Percentiles rank a stretch among this genome's conserved stretches.
Evolutionary conservation across 2,329 filamentous ascomycete species (phyloP).

Genomic region (Fusarium sambucinum): DNA sequence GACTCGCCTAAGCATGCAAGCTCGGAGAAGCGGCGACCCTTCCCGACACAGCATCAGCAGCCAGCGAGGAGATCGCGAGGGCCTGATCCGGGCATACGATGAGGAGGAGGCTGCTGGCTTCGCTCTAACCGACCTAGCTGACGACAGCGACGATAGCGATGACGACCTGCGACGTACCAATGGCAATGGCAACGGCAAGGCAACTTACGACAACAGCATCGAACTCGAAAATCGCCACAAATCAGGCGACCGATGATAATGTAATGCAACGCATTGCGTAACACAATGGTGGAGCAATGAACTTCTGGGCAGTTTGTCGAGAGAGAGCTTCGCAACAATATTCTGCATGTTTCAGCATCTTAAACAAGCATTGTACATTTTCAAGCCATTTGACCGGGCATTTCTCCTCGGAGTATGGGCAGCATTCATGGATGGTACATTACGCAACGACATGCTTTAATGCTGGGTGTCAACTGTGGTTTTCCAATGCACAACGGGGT

Average conservation of each 20-base stretch:
- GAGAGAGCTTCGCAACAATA: conserved; percentile 23
- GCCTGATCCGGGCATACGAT: conserved; percentile 90
- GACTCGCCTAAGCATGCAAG: conserved; percentile 93
- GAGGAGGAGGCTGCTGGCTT: conserved; percentile 81
- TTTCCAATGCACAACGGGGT: conserved; percentile 35
- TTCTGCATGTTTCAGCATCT: conserved; percentile 40
- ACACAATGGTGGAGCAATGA: conserved; percentile 33
- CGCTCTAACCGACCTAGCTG: conserved; percentile 81
- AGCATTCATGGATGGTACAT: conserved; percentile 43
- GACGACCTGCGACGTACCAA: conserved; percentile 64
- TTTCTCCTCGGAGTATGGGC: conserved; percentile 38
- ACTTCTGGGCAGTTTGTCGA: conserved; percentile 4
- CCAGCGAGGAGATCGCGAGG: conserved; percentile 78
- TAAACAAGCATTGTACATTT: conserved; percentile 48
- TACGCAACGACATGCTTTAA: conserved; percentile 36
- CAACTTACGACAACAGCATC: conserved; percentile 58
- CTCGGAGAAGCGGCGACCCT: conserved; percentile 78
- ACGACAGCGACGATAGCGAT: conserved; percentile 80
- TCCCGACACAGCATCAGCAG: conserved; percentile 73
- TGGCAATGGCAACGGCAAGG: conserved; percentile 58
- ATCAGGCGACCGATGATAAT: conserved; percentile 51
- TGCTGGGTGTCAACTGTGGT: conserved; percentile 42
- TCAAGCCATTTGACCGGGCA: conserved; percentile 41
- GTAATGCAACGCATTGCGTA: conserved; percentile 25
- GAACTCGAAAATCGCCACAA: conserved; percentile 66